Percentiles rank a stretch among this genome's conserved stretches.
phyloP scores from a whole-genome alignment of 768 basidiomycete species.

The Hydnomerulius pinastri region DNA sequence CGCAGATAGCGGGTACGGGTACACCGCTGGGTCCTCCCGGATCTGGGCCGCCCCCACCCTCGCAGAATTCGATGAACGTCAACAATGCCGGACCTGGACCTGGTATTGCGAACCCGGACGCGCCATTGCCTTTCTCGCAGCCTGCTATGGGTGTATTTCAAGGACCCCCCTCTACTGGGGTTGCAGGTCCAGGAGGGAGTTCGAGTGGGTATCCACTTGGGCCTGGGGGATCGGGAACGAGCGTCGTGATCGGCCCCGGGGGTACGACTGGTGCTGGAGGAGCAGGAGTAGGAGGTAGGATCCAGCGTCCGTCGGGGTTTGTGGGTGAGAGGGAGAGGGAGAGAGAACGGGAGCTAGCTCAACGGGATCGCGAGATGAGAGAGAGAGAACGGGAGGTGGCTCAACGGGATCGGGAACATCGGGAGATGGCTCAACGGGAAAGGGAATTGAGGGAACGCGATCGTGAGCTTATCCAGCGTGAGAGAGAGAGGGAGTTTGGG shows the following conservation, averaged over 20 bases:
- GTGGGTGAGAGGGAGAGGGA: slow-evolving; percentile 34
- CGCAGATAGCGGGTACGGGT: no score
- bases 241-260: slow-evolving; percentile 28
- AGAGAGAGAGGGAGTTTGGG: slow-evolving; percentile 30
- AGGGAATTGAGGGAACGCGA: slow-evolving; percentile 26
- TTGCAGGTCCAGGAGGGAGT: slow-evolving; percentile 1
- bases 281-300: slow-evolving; percentile 22
- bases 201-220: slow-evolving; percentile 22
- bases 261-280: slow-evolving; percentile 18
- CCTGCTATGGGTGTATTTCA: slow-evolving; percentile 32
- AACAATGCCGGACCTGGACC: slow-evolving; percentile 15
- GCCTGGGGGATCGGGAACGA: slow-evolving; percentile 18
- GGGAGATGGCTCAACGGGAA: slow-evolving; percentile 21
- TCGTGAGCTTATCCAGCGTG: slow-evolving; percentile 21
- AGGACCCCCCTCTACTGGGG: slow-evolving; percentile 21
- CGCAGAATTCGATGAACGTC: slow-evolving; percentile 10
- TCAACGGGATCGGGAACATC: slow-evolving; percentile 24
- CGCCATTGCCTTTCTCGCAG: slow-evolving; percentile 19
- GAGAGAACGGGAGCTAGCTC: slow-evolving; percentile 29
- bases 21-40: slow-evolving; percentile 5
- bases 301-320: slow-evolving; percentile 24
- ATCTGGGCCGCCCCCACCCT: slow-evolving; percentile 11
- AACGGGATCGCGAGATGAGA: slow-evolving; percentile 29
- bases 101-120: slow-evolving; percentile 15
- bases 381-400: slow-evolving; percentile 16